These are phyloP conservation scores for Cladosporium oxysporum DNA, from an alignment of 2,329 filamentous ascomycete genomes.

Conservation along the genomic window DNA sequence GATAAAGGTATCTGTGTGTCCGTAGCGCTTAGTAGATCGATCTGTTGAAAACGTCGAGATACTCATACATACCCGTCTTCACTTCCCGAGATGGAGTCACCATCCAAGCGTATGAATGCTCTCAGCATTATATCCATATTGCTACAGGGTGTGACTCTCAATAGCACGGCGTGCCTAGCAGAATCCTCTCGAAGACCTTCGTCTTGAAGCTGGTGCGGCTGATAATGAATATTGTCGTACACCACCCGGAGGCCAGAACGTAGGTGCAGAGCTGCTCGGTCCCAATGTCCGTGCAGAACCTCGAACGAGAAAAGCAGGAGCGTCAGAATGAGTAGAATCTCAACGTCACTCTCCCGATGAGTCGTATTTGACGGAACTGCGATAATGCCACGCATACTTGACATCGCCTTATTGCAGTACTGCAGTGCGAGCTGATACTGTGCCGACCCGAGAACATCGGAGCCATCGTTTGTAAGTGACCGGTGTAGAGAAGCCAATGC, in stretches of 20 bases:
- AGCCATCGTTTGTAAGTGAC: neutral
- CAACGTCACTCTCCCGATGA: neutral
- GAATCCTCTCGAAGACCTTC: neutral
- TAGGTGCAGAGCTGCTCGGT: slow-evolving; percentile 17
- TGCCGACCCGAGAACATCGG: neutral
- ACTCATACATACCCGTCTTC: neutral
- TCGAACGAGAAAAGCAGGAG: slow-evolving; percentile 23
- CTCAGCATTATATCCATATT: neutral
- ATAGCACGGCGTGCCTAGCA: neutral
- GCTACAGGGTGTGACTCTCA: neutral
- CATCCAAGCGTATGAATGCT: neutral
- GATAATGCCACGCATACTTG: neutral
- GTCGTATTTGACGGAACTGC: neutral
- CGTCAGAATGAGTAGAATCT: slow-evolving; percentile 16
- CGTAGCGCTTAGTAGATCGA: no score
- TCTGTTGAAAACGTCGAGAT: no score
- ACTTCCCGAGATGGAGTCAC: neutral
- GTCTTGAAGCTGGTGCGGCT: neutral
- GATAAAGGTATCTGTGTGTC: neutral
- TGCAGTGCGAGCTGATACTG: neutral
- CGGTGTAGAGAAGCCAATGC: neutral
- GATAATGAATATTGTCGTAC: neutral
- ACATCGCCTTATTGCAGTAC: neutral
- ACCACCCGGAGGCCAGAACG: neutral
- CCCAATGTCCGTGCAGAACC: slow-evolving; percentile 18